A percentile compares a stretch with the other conserved stretches of the same genome.
Conservation (phyloP, 2,329 filamentous ascomycete genomes). For the Alternaria triticimaculans region DNA sequence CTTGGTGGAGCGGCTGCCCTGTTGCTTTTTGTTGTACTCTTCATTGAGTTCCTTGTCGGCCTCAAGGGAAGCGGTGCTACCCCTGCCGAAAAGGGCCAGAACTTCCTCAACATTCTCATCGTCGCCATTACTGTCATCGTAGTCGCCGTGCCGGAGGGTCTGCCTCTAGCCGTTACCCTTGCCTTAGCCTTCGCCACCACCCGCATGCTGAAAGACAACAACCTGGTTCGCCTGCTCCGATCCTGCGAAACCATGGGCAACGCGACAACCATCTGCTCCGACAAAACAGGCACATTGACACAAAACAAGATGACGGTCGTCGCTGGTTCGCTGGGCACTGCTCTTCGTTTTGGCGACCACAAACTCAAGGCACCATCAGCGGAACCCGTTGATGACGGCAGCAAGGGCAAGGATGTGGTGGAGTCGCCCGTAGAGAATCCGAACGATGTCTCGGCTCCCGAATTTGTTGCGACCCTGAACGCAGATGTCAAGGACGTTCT, state of each 20-base stretch:
- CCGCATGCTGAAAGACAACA: slow-evolving; percentile 73
- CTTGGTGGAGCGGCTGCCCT: slow-evolving; percentile 78
- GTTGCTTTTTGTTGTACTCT: slow-evolving; percentile 80
- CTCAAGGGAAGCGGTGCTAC: slow-evolving; percentile 62
- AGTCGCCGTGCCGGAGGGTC: slow-evolving; percentile 71
- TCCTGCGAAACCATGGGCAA: slow-evolving; percentile 77
- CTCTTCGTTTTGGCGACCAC: slow-evolving; percentile 61
- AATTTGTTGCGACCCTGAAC: slow-evolving; percentile 62
- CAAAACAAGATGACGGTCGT: slow-evolving; percentile 67
- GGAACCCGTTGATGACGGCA: slow-evolving; percentile 31
- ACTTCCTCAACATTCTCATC: slow-evolving; percentile 69
- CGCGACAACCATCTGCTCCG: slow-evolving; percentile 77
- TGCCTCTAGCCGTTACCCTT: slow-evolving; percentile 71
- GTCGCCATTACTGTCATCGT: slow-evolving; percentile 71
- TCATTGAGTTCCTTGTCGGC: slow-evolving; percentile 82
- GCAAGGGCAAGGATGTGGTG: slow-evolving; percentile 40
- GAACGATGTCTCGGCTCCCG: slow-evolving; percentile 59
- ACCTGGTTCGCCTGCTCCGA: slow-evolving; percentile 70
- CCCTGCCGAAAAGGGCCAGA: slow-evolving; percentile 77
- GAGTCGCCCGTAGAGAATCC: slow-evolving; percentile 47
- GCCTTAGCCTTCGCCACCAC: slow-evolving; percentile 72
- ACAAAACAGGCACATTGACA: slow-evolving; percentile 55
- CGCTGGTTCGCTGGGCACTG: slow-evolving; percentile 70
- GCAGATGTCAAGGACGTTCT: slow-evolving; percentile 63
- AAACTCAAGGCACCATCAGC: slow-evolving; percentile 36